Evolutionary conservation across 2,329 filamentous ascomycete genomes (phyloP).

Genomic region (Apiospora koreana): DNA sequence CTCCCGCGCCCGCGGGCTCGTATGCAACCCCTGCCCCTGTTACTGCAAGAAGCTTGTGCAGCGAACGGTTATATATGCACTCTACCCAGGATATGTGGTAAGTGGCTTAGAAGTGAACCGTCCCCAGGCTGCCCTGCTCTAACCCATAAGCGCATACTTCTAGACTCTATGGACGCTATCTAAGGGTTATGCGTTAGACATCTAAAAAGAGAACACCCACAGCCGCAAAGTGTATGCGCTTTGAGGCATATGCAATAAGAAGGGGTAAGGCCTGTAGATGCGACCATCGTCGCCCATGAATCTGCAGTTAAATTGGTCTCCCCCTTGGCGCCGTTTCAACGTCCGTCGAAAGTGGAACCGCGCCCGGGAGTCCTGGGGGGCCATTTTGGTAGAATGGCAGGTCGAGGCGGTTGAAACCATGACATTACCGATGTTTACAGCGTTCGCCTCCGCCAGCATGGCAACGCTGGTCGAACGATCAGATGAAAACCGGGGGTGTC

Average conservation of each 20-base stretch:
- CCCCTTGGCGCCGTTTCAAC: neutral
- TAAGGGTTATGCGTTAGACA: too few relatives aligned
- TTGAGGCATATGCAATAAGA: too few relatives aligned
- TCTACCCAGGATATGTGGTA: too few relatives aligned
- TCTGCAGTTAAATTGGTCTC: neutral
- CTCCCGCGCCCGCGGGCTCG: neutral
- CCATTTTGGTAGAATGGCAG: neutral
- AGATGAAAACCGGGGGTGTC: conserved; percentile 2
- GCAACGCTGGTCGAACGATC: neutral
- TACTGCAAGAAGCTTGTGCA: too few relatives aligned
- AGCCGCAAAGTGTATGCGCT: too few relatives aligned
- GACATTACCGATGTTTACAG: neutral
- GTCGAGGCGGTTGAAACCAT: neutral
- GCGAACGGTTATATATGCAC: too few relatives aligned
- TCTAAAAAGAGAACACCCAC: too few relatives aligned
- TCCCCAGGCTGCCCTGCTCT: too few relatives aligned
- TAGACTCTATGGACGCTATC: too few relatives aligned
- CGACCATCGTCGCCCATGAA: neutral
- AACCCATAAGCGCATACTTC: too few relatives aligned
- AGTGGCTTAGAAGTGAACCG: too few relatives aligned
- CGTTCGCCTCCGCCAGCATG: neutral
- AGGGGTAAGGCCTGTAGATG: neutral
- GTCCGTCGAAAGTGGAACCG: neutral
- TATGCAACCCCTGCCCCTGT: neutral
- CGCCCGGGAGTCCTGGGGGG: neutral